Percentiles rank a stretch among this genome's conserved stretches.
Conservation (phyloP, 805 yeast species). For the Spathaspora passalidarum region DNA sequence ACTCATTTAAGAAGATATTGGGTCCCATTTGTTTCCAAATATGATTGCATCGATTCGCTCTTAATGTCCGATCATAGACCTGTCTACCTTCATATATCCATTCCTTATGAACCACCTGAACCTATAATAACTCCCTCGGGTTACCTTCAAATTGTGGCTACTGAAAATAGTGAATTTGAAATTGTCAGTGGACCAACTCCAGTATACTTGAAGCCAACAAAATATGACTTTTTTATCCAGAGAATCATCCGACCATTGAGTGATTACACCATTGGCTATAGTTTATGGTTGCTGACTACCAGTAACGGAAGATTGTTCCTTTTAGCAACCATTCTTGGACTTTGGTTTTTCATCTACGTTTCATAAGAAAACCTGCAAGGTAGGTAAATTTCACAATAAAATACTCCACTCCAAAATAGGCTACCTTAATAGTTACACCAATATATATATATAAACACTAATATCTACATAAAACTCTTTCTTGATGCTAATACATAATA, state of each 20-base stretch:
- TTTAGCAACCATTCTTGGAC: constrained; percentile 14
- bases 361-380: not conserved
- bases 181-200: constrained; percentile 39
- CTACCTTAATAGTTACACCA: not conserved
- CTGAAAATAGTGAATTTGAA: constrained; percentile 11
- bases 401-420: too few relatives aligned
- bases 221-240: constrained; percentile 26
- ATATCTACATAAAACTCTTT: not conserved
- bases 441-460: not conserved
- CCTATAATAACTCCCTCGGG: constrained; percentile 27
- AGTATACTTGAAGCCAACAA: constrained; percentile 34
- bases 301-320: constrained; percentile 28
- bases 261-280: constrained; percentile 32
- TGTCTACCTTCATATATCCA: constrained; percentile 51
- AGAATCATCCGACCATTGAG: constrained; percentile 19
- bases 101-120: constrained; percentile 44
- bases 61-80: constrained; percentile 79
- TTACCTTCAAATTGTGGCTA: constrained; percentile 22
- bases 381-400: not conserved
- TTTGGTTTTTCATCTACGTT: constrained; percentile 6
- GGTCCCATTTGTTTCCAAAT: constrained; percentile 33
- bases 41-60: constrained; percentile 47
- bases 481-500: not conserved
- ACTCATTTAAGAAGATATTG: not conserved
- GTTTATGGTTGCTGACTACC: constrained; percentile 34